Conservation (phyloP, 2,329 filamentous ascomycete species). For the Microascus cirrosus region DNA sequence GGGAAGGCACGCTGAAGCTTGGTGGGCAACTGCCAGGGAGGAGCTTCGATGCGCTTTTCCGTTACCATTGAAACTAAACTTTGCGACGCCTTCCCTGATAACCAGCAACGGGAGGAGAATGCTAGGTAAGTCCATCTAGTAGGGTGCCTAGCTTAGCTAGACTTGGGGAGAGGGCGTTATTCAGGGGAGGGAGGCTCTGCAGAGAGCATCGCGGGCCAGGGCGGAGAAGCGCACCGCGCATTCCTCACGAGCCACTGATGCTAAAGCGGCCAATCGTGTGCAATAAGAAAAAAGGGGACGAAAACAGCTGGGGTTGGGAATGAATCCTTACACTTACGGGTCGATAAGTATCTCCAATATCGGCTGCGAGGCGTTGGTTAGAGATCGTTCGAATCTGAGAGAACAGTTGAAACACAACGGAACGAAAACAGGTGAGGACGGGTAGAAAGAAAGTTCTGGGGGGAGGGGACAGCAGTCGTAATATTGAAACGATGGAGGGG, state of each 20-base stretch:
- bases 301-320: background rate
- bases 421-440: constrained; percentile 6
- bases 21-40: background rate
- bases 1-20: background rate
- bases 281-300: constrained; percentile 4
- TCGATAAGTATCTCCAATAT: constrained; percentile 50
- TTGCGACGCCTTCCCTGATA: background rate
- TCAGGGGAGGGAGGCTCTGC: background rate
- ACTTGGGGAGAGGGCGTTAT: background rate
- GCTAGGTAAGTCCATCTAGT: background rate
- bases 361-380: constrained; percentile 38
- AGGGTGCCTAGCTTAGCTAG: background rate
- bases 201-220: background rate
- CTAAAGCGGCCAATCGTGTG: background rate
- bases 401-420: constrained; percentile 13
- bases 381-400: constrained; percentile 14
- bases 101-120: background rate
- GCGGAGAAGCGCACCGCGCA: background rate
- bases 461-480: background rate
- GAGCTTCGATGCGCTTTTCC: background rate
- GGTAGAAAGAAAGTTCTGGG: constrained; percentile 1
- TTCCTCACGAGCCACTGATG: background rate
- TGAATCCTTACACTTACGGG: constrained; percentile 35
- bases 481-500: constrained; percentile 2
- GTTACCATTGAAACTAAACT: background rate